Conservation (phyloP, 441 rosid species). For the Populus tomentosa region DNA sequence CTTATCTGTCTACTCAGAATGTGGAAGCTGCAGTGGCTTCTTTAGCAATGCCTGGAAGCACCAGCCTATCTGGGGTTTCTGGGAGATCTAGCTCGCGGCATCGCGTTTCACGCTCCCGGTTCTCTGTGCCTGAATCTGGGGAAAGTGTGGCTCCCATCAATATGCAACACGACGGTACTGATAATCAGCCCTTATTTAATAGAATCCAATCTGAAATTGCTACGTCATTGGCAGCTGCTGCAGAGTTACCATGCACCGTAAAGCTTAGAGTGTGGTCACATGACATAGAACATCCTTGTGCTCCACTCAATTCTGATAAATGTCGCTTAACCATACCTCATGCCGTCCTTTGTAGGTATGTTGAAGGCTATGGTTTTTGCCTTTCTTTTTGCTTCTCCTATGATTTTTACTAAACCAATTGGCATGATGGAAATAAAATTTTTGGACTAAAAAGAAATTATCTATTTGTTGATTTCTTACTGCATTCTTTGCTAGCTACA, state of each 20-base stretch:
- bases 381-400: background rate
- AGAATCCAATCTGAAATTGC: slow-evolving; percentile 73
- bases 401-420: background rate
- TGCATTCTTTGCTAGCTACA: background rate
- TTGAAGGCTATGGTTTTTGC: slow-evolving; percentile 9
- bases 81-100: slow-evolving; percentile 57
- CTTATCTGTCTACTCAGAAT: slow-evolving; percentile 33
- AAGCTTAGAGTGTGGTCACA: slow-evolving; percentile 78
- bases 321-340: slow-evolving; percentile 71
- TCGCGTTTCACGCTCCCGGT: slow-evolving; percentile 35
- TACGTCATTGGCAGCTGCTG: slow-evolving; percentile 66
- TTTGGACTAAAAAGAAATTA: background rate
- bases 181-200: slow-evolving; percentile 46
- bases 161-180: slow-evolving; percentile 33
- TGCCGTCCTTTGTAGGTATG: slow-evolving; percentile 91
- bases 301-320: slow-evolving; percentile 42
- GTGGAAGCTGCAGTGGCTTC: slow-evolving; percentile 51
- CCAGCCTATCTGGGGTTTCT: slow-evolving; percentile 41
- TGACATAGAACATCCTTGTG: slow-evolving; percentile 59
- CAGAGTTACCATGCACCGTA: slow-evolving; percentile 85
- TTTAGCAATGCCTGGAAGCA: slow-evolving; percentile 42
- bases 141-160: slow-evolving; percentile 43
- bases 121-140: slow-evolving; percentile 37
- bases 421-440: background rate
- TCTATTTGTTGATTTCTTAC: background rate